These are phyloP conservation scores for Fusarium sp. DNA, from an alignment of 2,329 filamentous ascomycete species.

Conservation along the genomic window DNA sequence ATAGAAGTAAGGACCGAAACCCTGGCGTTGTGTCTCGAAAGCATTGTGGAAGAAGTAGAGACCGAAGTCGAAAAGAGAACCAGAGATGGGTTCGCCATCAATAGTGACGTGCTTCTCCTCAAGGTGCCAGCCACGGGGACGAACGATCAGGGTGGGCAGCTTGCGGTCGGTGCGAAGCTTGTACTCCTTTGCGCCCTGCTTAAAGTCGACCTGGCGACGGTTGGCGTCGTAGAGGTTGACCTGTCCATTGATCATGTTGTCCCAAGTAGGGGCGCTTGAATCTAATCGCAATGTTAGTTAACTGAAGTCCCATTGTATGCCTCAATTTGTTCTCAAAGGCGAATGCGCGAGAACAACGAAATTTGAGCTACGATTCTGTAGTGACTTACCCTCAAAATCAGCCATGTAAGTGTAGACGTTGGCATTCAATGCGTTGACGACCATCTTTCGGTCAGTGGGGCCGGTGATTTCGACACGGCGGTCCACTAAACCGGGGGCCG, in stretches of 20 bases:
- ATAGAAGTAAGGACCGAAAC: constrained; percentile 96
- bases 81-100: constrained; percentile 94
- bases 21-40: constrained; percentile 83
- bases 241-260: constrained; percentile 99
- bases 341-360: neutral
- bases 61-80: constrained; percentile 94
- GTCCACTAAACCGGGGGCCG: constrained; percentile 92
- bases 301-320: neutral
- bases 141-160: constrained; percentile 90
- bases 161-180: constrained; percentile 92
- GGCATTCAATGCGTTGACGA: constrained; percentile 95
- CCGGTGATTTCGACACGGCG: constrained; percentile 97
- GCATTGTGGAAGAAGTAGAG: constrained; percentile 99
- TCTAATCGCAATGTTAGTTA: constrained; percentile 65
- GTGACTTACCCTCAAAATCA: constrained; percentile 87
- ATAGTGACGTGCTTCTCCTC: constrained; percentile 98
- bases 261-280: constrained; percentile 95
- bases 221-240: constrained; percentile 98
- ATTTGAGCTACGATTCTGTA: neutral
- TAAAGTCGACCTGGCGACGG: constrained; percentile 94
- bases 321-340: neutral
- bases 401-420: constrained; percentile 99
- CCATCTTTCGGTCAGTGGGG: constrained; percentile 98
- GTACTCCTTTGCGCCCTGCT: constrained; percentile 94
- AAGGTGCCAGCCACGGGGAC: constrained; percentile 96